Conservation (phyloP, 2,329 filamentous ascomycete genomes). For the Fusarium pseudograminearum region DNA sequence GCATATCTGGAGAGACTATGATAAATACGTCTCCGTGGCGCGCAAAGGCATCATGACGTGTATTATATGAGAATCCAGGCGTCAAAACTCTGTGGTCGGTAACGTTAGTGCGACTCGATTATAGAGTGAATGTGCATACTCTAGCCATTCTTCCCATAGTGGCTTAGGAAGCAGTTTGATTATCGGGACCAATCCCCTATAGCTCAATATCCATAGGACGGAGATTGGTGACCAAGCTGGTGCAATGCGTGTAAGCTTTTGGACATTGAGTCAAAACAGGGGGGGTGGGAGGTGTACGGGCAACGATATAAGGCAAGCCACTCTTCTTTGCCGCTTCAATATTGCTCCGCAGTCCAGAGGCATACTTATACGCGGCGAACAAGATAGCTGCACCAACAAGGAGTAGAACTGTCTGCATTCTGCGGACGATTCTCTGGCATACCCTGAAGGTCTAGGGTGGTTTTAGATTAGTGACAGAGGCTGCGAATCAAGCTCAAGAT, state of each 20-base stretch:
- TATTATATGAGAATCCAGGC: slow-evolving; percentile 71
- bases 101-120: slow-evolving; percentile 15
- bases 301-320: slow-evolving; percentile 65
- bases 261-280: background rate
- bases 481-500: background rate
- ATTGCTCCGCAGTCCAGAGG: slow-evolving; percentile 57
- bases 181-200: slow-evolving; percentile 66
- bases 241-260: background rate
- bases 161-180: slow-evolving; percentile 66
- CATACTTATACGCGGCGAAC: slow-evolving; percentile 51
- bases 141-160: slow-evolving; percentile 69
- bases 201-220: slow-evolving; percentile 67
- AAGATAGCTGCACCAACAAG: slow-evolving; percentile 51
- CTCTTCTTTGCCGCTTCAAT: slow-evolving; percentile 63
- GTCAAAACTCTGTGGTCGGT: slow-evolving; percentile 59
- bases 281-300: slow-evolving; percentile 57
- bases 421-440: background rate
- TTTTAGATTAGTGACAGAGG: background rate
- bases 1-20: slow-evolving; percentile 67
- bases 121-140: slow-evolving; percentile 58
- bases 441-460: slow-evolving; percentile 9
- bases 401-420: slow-evolving; percentile 53
- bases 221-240: slow-evolving; percentile 64
- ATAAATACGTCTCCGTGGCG: slow-evolving; percentile 73
- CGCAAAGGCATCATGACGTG: slow-evolving; percentile 68